Percentiles rank a stretch among this genome's conserved stretches.
Conservation (phyloP, 768 basidiomycete species). For the Xanthoconium stramineum region DNA sequence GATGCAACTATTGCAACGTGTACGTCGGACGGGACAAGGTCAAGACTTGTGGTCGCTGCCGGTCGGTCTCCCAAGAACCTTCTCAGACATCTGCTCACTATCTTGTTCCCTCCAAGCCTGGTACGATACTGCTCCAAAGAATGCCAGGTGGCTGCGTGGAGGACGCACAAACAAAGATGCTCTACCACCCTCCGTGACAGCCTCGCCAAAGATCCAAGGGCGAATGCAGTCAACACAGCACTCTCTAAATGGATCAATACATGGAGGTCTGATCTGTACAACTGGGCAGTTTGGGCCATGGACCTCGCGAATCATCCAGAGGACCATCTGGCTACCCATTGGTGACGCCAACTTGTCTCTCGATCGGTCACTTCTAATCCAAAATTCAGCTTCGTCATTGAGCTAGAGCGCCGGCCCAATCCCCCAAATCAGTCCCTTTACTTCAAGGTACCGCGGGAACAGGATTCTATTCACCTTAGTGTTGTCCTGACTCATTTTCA, state of each 20-base stretch:
- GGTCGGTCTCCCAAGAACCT: conserved; percentile 10
- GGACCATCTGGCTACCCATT: conserved; percentile 26
- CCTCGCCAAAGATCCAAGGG: conserved; percentile 13
- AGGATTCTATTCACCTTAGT: background rate
- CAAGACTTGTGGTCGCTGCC: conserved; percentile 23
- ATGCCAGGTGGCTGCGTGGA: conserved; percentile 30
- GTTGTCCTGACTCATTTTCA: background rate
- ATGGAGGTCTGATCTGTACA: conserved; percentile 21
- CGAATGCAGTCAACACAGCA: conserved; percentile 15
- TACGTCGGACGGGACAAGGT: conserved; percentile 24
- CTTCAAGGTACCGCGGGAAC: conserved; percentile 19
- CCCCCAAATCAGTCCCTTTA: conserved; percentile 12
- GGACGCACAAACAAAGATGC: conserved; percentile 25
- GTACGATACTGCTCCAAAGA: conserved; percentile 31
- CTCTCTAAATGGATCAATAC: conserved; percentile 27
- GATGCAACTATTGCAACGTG: conserved; percentile 23
- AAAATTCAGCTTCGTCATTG: conserved; percentile 19
- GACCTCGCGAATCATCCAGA: conserved; percentile 26
- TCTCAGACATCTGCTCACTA: background rate
- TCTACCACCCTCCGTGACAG: conserved; percentile 8
- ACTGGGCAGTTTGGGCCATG: conserved; percentile 20
- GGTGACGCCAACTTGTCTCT: conserved; percentile 3
- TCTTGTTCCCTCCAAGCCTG: conserved; percentile 9
- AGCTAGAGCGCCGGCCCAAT: conserved; percentile 18
- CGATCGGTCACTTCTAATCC: background rate